Base-by-base conservation (phyloP, 768 basidiomycete genomes). In the Leucogyrophana mollusca region DNA sequence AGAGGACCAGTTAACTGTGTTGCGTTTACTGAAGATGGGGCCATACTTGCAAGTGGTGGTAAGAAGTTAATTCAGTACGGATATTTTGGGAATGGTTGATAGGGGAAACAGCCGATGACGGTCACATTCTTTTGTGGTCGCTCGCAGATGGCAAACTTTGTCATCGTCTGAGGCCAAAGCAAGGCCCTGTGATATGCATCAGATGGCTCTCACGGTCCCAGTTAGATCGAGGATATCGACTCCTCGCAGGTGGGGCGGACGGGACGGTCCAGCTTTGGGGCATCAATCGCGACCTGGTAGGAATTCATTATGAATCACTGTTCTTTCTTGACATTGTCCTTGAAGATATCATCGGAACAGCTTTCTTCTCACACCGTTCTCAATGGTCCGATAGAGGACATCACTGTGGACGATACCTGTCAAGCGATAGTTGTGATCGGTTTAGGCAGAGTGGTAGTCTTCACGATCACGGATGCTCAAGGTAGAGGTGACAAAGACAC, bases 201-300 rank as follows among this genome's bases (percentile, higher is more conserved):
- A 23, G 18, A 24, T 46, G 45, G 45, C 27, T 46, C n/a, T 30
- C n/a, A 18, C 5, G n/a, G 36, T 9, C 24, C 4, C 27, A 17
- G 16, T 11, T 9, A 7, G 17, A n/a, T 20, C n/a, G 17, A 6
- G 18, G 24, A n/a, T 17, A 24, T 23, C 38, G 18, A 11, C 34
- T 46, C 17, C 18, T 46, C 17, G 27, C 36, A 11, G 45, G 34
- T 1, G 23, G 45, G 2, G 25, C 36, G 13, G 37, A 46, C 18
- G 36, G 45, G n/a, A 46, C 45, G 25, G n/a, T 46, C 20, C 25
- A 36, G 17, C 6, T 46, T 11, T 46, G 45, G 45, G 14, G 22
- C 27, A 36, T 39, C 24, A 46, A 38, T 38, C 21, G 17, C 20
- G 23, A 20, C n/a, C n/a, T 35, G 30, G 43, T 44, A 35, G 34